These are phyloP conservation scores for Trichophaea hybrida DNA, from an alignment of 2,329 filamentous ascomycete species.

Conservation along the genomic window DNA sequence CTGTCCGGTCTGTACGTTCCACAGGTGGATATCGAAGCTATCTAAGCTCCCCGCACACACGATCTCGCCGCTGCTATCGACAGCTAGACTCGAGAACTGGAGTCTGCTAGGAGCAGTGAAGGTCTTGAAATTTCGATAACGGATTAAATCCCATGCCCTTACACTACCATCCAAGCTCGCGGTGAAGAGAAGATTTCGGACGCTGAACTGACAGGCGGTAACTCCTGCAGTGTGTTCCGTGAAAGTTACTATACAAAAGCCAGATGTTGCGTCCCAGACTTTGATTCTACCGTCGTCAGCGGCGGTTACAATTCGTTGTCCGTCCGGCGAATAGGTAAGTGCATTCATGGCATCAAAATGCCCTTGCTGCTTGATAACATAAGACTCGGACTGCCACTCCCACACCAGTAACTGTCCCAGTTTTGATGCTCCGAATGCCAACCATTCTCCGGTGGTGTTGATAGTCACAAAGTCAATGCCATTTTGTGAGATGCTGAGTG, in stretches of 20 bases:
- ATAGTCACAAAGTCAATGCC: slow-evolving; percentile 91
- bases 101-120: slow-evolving; percentile 86
- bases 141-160: slow-evolving; percentile 86
- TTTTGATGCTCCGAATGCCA: slow-evolving; percentile 91
- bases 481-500: slow-evolving; percentile 83
- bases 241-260: slow-evolving; percentile 96
- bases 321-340: slow-evolving; percentile 82
- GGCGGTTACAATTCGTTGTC: slow-evolving; percentile 80
- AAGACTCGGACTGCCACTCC: slow-evolving; percentile 99
- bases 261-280: slow-evolving; percentile 91
- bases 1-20: slow-evolving; percentile 96
- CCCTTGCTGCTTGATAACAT: slow-evolving; percentile 94
- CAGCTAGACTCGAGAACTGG: slow-evolving; percentile 84
- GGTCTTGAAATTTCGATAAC: slow-evolving; percentile 92
- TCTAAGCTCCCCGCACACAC: slow-evolving; percentile 90
- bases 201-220: slow-evolving; percentile 87
- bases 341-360: slow-evolving; percentile 95
- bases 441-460: slow-evolving; percentile 89
- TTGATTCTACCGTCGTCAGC: slow-evolving; percentile 98
- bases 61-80: slow-evolving; percentile 94
- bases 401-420: slow-evolving; percentile 92
- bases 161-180: slow-evolving; percentile 88
- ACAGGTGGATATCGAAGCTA: slow-evolving; percentile 94
- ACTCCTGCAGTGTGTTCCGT: slow-evolving; percentile 92
- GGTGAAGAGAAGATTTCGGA: slow-evolving; percentile 90